phyloP scores from a whole-genome alignment of 768 basidiomycete genomes.

The Calocera viscosa region DNA sequence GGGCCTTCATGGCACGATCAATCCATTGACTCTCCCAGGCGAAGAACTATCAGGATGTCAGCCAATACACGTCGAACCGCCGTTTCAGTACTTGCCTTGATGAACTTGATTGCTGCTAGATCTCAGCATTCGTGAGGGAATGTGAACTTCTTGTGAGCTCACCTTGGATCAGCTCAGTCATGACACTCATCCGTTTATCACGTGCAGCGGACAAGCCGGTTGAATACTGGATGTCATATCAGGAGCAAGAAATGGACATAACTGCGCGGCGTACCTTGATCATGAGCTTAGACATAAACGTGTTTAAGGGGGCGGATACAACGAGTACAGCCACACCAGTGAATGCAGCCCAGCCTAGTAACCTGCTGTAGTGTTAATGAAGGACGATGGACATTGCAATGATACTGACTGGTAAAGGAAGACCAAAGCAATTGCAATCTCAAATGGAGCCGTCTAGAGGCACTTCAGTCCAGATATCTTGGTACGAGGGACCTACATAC shows the following conservation, averaged over 20 bases:
- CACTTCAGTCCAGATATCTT: slow-evolving; percentile 9
- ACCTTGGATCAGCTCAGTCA: slow-evolving; percentile 69
- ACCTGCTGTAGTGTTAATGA: slow-evolving; percentile 26
- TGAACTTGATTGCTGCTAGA: slow-evolving; percentile 42
- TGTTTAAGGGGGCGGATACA: slow-evolving; percentile 60
- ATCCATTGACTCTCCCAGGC: slow-evolving; percentile 73
- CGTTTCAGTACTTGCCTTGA: slow-evolving; percentile 43
- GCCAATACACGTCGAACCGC: background rate
- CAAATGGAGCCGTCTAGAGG: slow-evolving; percentile 45
- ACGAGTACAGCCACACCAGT: slow-evolving; percentile 59
- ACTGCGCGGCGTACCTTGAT: slow-evolving; percentile 45
- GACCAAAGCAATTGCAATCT: slow-evolving; percentile 54
- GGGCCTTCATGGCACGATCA: slow-evolving; percentile 36
- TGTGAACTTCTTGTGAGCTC: too few species aligned
- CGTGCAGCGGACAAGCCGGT: slow-evolving; percentile 36
- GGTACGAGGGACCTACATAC: slow-evolving; percentile 35
- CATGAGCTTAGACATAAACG: slow-evolving; percentile 46
- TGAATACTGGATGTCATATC: slow-evolving; percentile 12
- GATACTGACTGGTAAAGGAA: slow-evolving; percentile 63
- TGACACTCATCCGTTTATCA: slow-evolving; percentile 64
- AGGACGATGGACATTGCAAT: slow-evolving; percentile 4
- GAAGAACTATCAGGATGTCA: slow-evolving; percentile 46
- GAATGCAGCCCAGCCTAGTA: slow-evolving; percentile 60
- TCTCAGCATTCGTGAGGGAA: background rate
- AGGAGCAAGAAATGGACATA: slow-evolving; percentile 23